These are phyloP conservation scores for Candida nemodendra DNA, from an alignment of 805 yeast genomes.

Conservation along the genomic window DNA sequence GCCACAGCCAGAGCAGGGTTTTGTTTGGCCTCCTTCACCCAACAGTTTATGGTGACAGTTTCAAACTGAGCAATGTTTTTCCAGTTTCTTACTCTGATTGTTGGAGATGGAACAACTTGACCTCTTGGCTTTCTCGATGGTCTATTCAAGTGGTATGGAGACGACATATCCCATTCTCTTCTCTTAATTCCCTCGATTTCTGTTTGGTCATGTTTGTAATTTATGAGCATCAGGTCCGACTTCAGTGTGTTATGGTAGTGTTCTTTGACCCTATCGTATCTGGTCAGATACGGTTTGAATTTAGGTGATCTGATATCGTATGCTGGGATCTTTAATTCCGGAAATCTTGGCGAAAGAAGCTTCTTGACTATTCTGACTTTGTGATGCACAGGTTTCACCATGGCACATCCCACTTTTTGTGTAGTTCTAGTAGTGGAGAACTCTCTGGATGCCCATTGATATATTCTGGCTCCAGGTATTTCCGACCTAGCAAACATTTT, in stretches of 20 bases:
- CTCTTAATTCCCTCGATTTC: constrained; percentile 62
- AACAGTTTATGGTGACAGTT: constrained; percentile 72
- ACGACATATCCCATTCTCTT: constrained; percentile 81
- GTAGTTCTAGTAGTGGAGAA: constrained; percentile 35
- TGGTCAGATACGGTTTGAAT: constrained; percentile 70
- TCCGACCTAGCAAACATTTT: too few species aligned
- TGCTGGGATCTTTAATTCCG: constrained; percentile 62
- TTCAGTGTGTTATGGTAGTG: constrained; percentile 73
- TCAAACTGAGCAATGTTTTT: constrained; percentile 70
- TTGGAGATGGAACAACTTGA: constrained; percentile 68
- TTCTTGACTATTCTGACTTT: constrained; percentile 72
- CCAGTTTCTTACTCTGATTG: constrained; percentile 64
- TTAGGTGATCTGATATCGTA: constrained; percentile 79
- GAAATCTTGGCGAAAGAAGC: constrained; percentile 70
- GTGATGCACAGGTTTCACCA: constrained; percentile 92
- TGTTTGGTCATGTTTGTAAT: constrained; percentile 64
- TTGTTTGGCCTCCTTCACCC: constrained; percentile 67
- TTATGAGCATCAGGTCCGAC: constrained; percentile 74
- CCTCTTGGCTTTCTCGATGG: constrained; percentile 76
- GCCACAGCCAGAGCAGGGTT: constrained; percentile 72
- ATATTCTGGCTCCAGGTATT: too few species aligned
- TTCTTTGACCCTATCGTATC: constrained; percentile 75
- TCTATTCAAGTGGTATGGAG: constrained; percentile 89
- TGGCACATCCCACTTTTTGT: constrained; percentile 58
- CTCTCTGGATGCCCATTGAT: too few species aligned